Evolutionary conservation across 495 filamentous ascomycete species (phyloP).

Genomic region (Neurospora sp.): DNA sequence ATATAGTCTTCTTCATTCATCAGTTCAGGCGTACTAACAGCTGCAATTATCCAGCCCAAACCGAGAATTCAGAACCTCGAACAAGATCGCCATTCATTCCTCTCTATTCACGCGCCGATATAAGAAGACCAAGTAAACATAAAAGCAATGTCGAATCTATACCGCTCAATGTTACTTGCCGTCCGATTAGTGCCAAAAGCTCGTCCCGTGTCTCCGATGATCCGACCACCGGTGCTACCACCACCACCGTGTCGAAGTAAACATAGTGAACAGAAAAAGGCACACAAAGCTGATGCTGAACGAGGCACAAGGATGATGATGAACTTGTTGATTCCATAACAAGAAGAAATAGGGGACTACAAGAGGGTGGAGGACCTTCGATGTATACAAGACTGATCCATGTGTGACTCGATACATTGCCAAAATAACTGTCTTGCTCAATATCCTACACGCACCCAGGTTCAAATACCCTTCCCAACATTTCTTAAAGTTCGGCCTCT

Average conservation of each 20-base stretch:
- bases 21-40: not conserved
- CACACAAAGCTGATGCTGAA: not conserved
- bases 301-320: not conserved
- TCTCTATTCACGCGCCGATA: rapidly evolving
- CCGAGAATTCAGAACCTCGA: not conserved
- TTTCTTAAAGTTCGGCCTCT: too few relatives aligned
- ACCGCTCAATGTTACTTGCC: not conserved
- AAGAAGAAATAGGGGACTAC: not conserved
- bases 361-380: not conserved
- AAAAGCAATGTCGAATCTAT: not conserved
- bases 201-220: not conserved
- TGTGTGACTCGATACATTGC: not conserved
- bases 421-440: not conserved
- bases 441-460: too few relatives aligned
- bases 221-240: not conserved
- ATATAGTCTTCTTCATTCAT: not conserved
- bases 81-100: not conserved
- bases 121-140: not conserved
- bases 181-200: not conserved
- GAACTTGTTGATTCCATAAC: not conserved
- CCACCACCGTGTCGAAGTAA: not conserved
- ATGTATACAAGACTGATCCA: not conserved
- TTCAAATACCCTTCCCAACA: too few relatives aligned
- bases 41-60: not conserved
- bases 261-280: not conserved